Base-by-base conservation (phyloP, 2,329 filamentous ascomycete genomes). In the Beauveria pseudobassiana region DNA sequence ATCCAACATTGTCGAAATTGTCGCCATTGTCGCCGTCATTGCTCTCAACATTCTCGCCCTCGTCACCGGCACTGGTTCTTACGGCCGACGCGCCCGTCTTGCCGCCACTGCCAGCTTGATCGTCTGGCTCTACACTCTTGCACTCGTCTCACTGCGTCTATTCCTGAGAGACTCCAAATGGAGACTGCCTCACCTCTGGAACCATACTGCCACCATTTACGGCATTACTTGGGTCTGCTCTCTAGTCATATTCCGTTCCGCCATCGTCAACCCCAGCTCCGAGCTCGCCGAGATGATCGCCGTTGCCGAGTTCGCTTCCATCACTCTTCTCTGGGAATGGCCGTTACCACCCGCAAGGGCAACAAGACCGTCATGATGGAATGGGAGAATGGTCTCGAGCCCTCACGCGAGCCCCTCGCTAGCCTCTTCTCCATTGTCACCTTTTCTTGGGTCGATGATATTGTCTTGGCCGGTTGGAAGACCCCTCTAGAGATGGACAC, bases 171-270 rank as follows among this genome's bases (percentile, higher is more conserved):
- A 78, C 75, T 85, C 76, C 69, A 85, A 79, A 80, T 91, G 77
- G 82, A 83, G 73, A 74, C 72, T 95, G 16, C 87, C 89, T 9
- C 81, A 83, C 63, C 78, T 98, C 9, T 99, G 95, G 95, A 93
- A 93, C 71, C 95, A 99, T 74, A 98, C 95, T 0, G 89, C 91
- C 22, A 77, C 82, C 65, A 85, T 99, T 59, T 99, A 99, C 74
- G 82, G 84, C 60, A 78, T 87, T 59, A 88, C 93, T 72, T 99
- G 93, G 91, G 70, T 95, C 5, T 87, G 93, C 69, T 81, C 82
- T 9, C 65, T 93, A 26, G 78, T 91, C 67, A 75, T 93, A 6
- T 95, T 98, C 78, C 91, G 95, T 62, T 96, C 93, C 3, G 87
- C 85, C 58, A 76, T 98, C 63, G 86, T 98, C 64, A 88, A 95